Evolutionary conservation across 352 stramenopile species (phyloP).

Genomic region (Globisporangium apiculatum): DNA sequence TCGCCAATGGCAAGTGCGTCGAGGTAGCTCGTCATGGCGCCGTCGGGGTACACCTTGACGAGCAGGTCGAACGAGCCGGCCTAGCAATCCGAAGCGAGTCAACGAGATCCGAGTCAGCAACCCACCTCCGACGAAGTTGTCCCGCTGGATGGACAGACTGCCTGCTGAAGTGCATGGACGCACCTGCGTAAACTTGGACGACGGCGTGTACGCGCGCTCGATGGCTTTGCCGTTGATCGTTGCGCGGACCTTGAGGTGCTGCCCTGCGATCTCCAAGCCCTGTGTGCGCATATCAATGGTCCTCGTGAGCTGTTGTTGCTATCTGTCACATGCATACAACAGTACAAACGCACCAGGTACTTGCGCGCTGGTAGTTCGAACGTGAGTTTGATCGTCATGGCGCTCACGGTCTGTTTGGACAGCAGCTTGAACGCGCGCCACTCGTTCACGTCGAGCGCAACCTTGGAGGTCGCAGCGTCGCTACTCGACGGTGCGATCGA

Average conservation of each 20-base stretch:
- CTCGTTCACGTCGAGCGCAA: conserved; percentile 52
- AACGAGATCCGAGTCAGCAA: too few relatives aligned
- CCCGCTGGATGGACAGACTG: too few relatives aligned
- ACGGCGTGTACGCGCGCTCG: conserved; percentile 71
- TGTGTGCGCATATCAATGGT: conserved; percentile 3
- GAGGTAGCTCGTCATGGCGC: conserved; percentile 69
- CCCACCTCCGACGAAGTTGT: too few relatives aligned
- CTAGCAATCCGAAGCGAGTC: conserved; percentile 8
- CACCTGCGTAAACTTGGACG: conserved; percentile 62
- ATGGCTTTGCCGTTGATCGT: conserved; percentile 71
- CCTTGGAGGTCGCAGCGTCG: conserved; percentile 19
- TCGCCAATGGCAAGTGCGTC: conserved; percentile 38
- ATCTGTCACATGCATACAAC: not conserved
- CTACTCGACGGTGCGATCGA: conserved; percentile 16
- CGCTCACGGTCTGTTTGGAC: conserved; percentile 47
- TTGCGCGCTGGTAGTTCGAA: conserved; percentile 66
- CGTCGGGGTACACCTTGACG: conserved; percentile 74
- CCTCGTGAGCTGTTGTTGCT: too few relatives aligned
- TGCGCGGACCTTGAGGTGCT: conserved; percentile 75
- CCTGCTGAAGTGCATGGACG: not conserved
- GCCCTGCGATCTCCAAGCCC: conserved; percentile 61
- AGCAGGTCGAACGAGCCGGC: conserved; percentile 59
- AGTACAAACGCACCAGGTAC: conserved; percentile 29
- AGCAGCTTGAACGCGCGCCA: conserved; percentile 63
- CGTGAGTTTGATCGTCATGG: conserved; percentile 62